Base-by-base conservation (phyloP, 2,329 filamentous ascomycete genomes). In the Talaromyces sp. region DNA sequence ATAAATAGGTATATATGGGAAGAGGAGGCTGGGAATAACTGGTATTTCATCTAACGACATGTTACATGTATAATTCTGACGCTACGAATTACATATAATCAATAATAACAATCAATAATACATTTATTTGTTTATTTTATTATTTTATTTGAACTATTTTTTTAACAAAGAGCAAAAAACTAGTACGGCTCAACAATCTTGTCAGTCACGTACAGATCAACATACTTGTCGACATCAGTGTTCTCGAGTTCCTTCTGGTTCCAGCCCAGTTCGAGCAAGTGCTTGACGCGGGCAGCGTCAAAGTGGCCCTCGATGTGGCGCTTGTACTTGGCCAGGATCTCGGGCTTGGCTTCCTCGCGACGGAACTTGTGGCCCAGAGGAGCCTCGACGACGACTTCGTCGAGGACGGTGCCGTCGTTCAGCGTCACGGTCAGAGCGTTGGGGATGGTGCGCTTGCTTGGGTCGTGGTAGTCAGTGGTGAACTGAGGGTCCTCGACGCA, bases 401-500 rank as follows among this genome's bases (percentile, higher is more conserved):
- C 89, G 39, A 98, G 83, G 10, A 95, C 84, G 54, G 92, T 96
- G 71, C 95, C 95, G 75, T 98, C 93, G 77, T 96, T 95, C 69
- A 99, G 84, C 71, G 89, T 93, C 62, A 99, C 93, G 32, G 93
- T 97, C 67, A 99, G 84, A 9, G 93, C 95, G 81, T 99, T 99
- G 77, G 92, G 92, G 79, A 99, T 99, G 78, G 92, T 97, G 71
- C 95, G 91, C 82, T 96, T 91, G 68, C 84, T 82, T 32, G 95
- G 92, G 82, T 98, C 85, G 76, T 99, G 95, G 87, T 99, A 99
- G 79, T 98, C 93, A 74, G 84, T 80, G 68, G 95, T 98, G 84
- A 93, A 98, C 78, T 93, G 85, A 62, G 92, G 90, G 80, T 99
- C 95, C 81, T 99, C 95, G 59, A 97, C 92, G 78, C 95, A 99